A percentile compares a stretch with the other conserved stretches of the same genome.
Conservation (phyloP, 2,329 filamentous ascomycete species). For the Byssochlamys sp. region DNA sequence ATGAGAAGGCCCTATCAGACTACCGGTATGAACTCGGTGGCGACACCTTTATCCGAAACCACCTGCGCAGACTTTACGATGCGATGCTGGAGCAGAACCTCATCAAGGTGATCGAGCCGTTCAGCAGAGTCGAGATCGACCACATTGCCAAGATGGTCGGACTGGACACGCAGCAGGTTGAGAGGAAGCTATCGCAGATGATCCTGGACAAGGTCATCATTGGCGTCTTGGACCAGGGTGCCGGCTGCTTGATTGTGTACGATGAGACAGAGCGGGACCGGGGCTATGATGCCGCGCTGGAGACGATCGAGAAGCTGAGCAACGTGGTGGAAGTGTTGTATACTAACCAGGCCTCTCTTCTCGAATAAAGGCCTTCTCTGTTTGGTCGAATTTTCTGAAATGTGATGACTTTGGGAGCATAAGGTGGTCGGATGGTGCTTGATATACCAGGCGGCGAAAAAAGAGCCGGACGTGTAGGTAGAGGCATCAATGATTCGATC, state of each 20-base stretch:
- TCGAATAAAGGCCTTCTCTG: conserved; percentile 55
- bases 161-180: conserved; percentile 88
- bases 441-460: neutral
- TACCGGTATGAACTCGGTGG: conserved; percentile 90
- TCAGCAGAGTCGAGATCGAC: conserved; percentile 89
- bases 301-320: conserved; percentile 93
- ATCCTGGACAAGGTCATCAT: conserved; percentile 98
- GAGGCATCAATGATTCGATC: neutral
- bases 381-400: neutral
- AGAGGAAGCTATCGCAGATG: conserved; percentile 98
- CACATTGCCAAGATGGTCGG: conserved; percentile 98
- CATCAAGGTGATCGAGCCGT: conserved; percentile 98
- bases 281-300: conserved; percentile 84
- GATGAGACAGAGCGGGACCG: conserved; percentile 91
- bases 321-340: conserved; percentile 96
- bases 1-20: conserved; percentile 79
- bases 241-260: conserved; percentile 93
- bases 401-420: neutral
- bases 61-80: conserved; percentile 90
- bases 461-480: neutral
- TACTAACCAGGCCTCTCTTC: conserved; percentile 88
- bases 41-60: conserved; percentile 92
- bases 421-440: neutral
- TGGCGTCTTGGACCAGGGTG: conserved; percentile 90
- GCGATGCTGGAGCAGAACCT: conserved; percentile 99